A percentile compares a stretch with the other conserved stretches of the same genome.
Evolutionary conservation across 2,329 filamentous ascomycete genomes (phyloP).

Genomic region (Alternaria sp.): DNA sequence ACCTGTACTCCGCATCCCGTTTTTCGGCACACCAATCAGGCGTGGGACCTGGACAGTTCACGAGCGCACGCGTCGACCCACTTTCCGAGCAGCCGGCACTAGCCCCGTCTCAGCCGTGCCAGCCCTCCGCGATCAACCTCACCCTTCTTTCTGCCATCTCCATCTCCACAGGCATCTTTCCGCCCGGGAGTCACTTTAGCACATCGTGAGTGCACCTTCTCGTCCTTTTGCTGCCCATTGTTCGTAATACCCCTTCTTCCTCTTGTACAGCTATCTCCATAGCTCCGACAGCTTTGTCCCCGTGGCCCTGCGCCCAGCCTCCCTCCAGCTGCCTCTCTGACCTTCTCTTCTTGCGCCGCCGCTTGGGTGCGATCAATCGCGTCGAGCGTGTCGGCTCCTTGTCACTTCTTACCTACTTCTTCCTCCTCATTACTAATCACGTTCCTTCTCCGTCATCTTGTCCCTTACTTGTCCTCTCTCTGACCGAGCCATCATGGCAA

Average conservation of each 20-base stretch:
- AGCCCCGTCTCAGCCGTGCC: conserved; percentile 33
- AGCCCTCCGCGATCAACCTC: conserved; percentile 31
- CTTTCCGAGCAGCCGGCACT: conserved; percentile 32
- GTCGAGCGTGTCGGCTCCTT: conserved; percentile 42
- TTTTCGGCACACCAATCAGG: conserved; percentile 28
- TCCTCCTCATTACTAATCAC: conserved; percentile 39
- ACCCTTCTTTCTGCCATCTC: conserved; percentile 35
- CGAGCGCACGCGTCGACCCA: conserved; percentile 30
- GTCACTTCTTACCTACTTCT: conserved; percentile 28
- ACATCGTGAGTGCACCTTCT: conserved; percentile 53
- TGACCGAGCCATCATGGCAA: conserved; percentile 55
- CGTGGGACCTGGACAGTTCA: conserved; percentile 17
- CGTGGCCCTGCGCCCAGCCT: conserved; percentile 42
- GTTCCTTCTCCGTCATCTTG: conserved; percentile 37
- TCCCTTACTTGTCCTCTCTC: conserved; percentile 49
- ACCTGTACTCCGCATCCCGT: conserved; percentile 17
- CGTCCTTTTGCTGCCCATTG: conserved; percentile 40
- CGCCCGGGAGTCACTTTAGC: conserved; percentile 38
- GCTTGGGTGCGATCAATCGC: conserved; percentile 45
- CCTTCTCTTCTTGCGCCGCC: conserved; percentile 45
- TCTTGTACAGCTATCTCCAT: conserved; percentile 43
- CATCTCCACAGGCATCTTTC: conserved; percentile 35
- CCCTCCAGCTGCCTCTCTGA: conserved; percentile 40
- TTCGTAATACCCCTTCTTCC: conserved; percentile 34
- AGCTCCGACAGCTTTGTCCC: conserved; percentile 46